A percentile compares a stretch with the other conserved stretches of the same genome.
phyloP scores from a whole-genome alignment of 129 eudicot genomes.

The Flaveria ramosissima region DNA sequence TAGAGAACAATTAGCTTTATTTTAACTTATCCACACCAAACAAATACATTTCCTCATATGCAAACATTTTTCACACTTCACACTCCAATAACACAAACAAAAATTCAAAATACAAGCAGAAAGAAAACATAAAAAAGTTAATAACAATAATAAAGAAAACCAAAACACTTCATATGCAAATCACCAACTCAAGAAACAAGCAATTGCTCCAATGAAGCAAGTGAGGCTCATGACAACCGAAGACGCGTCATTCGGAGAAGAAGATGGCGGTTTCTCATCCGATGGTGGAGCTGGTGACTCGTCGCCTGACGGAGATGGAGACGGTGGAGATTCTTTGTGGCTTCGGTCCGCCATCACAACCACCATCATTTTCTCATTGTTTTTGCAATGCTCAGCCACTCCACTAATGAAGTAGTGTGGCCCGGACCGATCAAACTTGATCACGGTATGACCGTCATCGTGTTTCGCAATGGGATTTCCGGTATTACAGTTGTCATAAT shows the following conservation, averaged over 20 bases:
- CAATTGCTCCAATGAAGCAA: constrained; percentile 46
- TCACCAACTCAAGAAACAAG: constrained; percentile 37
- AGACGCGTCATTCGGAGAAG: constrained; percentile 47
- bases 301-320: constrained; percentile 44
- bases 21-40: constrained; percentile 16
- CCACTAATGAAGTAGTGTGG: constrained; percentile 52
- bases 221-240: constrained; percentile 32
- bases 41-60: constrained; percentile 14
- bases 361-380: constrained; percentile 39
- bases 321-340: constrained; percentile 37
- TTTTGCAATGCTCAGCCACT: constrained; percentile 31
- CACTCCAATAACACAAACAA: constrained; percentile 27
- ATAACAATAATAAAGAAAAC: not conserved
- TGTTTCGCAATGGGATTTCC: constrained; percentile 33
- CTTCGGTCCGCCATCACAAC: constrained; percentile 51
- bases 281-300: constrained; percentile 35
- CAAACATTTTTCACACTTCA: constrained; percentile 27
- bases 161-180: constrained; percentile 23
- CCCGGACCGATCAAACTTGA: constrained; percentile 38
- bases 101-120: not conserved
- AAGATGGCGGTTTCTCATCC: constrained; percentile 38
- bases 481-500: constrained; percentile 56
- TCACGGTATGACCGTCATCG: constrained; percentile 35
- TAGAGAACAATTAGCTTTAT: not conserved
- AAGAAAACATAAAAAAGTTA: not conserved